A percentile compares a stretch with the other conserved stretches of the same genome.
These are phyloP conservation scores for Rosa multiflora DNA, from an alignment of 306 rosid genomes.

Conservation along the genomic window DNA sequence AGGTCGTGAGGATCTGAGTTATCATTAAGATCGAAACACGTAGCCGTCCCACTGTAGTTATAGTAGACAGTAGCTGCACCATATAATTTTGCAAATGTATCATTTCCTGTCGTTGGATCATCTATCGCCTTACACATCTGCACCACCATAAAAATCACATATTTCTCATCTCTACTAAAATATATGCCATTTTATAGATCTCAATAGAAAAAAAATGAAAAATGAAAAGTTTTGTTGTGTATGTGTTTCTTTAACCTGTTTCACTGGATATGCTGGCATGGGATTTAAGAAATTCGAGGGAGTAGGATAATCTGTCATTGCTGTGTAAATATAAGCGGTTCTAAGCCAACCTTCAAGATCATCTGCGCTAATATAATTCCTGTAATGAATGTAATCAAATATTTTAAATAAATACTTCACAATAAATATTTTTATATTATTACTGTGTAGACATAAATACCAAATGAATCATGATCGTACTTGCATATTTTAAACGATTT, in stretches of 20 bases:
- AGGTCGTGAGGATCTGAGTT: constrained; percentile 84
- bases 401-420: background rate
- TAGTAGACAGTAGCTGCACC: constrained; percentile 70
- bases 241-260: constrained; percentile 38
- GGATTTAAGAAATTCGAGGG: constrained; percentile 68
- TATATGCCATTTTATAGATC: background rate
- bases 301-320: constrained; percentile 96
- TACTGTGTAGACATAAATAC: background rate
- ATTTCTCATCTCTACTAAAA: too few relatives aligned
- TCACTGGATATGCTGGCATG: constrained; percentile 81
- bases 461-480: constrained; percentile 22
- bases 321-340: constrained; percentile 43
- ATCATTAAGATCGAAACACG: constrained; percentile 59
- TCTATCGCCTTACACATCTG: constrained; percentile 89
- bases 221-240: background rate
- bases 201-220: background rate
- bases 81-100: constrained; percentile 53
- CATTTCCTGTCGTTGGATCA: constrained; percentile 35
- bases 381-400: constrained; percentile 1
- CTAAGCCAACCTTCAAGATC: constrained; percentile 46
- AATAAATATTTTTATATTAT: background rate
- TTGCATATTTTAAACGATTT: constrained; percentile 70
- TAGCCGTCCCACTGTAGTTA: constrained; percentile 50
- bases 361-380: constrained; percentile 19
- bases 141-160: background rate